Conservation (phyloP, 2,329 filamentous ascomycete genomes). For the Zymoseptoria crescenta region DNA sequence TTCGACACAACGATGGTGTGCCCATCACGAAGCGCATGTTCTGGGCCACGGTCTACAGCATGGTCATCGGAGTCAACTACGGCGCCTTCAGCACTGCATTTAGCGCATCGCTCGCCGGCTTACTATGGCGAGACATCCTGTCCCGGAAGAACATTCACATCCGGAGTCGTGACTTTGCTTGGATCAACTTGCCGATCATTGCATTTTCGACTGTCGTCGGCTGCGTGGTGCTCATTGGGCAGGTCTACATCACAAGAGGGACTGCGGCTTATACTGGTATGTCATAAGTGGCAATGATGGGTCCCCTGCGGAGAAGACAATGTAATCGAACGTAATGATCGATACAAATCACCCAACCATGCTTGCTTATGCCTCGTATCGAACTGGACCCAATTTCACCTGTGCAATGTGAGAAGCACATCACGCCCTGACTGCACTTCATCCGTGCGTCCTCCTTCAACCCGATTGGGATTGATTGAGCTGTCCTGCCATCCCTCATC, state of each 20-base stretch:
- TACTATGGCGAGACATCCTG: slow-evolving; percentile 67
- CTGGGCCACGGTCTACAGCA: slow-evolving; percentile 66
- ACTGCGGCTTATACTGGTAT: slow-evolving; percentile 30
- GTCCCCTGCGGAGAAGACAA: background rate
- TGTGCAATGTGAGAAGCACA: no score
- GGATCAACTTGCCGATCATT: slow-evolving; percentile 64
- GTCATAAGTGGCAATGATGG: background rate
- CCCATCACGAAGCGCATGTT: slow-evolving; percentile 58
- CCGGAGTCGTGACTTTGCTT: slow-evolving; percentile 55
- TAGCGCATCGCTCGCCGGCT: slow-evolving; percentile 61
- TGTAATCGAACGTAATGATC: no score
- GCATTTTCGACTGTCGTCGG: slow-evolving; percentile 60
- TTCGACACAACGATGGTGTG: slow-evolving; percentile 42
- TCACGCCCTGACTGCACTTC: no score
- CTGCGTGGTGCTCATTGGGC: slow-evolving; percentile 52
- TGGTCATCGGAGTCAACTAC: slow-evolving; percentile 68
- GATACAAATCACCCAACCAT: no score
- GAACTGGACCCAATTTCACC: no score
- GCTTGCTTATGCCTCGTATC: no score
- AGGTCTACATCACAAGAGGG: slow-evolving; percentile 53
- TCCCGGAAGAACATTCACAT: slow-evolving; percentile 61
- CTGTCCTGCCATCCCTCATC: no score
- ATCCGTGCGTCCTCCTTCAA: no score
- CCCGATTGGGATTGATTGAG: no score
- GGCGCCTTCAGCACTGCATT: slow-evolving; percentile 67